A percentile compares a stretch with the other conserved stretches of the same genome.
Evolutionary conservation across 345 rosid species (phyloP).

Genomic region (Hibiscus trionum): DNA sequence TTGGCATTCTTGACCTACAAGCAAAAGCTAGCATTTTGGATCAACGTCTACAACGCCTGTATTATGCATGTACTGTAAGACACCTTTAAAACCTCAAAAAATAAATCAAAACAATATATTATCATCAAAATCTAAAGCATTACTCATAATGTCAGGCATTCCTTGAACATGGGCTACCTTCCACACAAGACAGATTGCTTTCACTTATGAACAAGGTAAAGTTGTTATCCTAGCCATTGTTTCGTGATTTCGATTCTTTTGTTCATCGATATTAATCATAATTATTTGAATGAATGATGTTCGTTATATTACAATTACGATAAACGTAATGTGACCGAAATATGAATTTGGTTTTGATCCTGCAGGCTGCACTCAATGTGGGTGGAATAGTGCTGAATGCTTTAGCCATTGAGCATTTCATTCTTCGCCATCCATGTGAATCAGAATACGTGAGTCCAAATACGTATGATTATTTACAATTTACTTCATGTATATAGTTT

Average conservation of each 20-base stretch:
- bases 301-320: background rate
- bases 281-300: background rate
- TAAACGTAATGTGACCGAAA: too few species aligned
- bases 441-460: conserved; percentile 46
- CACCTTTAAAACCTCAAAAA: conserved; percentile 1
- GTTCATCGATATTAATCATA: background rate
- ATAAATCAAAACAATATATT: background rate
- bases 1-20: conserved; percentile 67
- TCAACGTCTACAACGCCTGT: conserved; percentile 81
- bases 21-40: conserved; percentile 96
- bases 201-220: conserved; percentile 78
- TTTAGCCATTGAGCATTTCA: conserved; percentile 78
- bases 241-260: background rate
- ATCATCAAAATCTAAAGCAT: background rate
- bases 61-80: conserved; percentile 85
- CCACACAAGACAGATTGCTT: conserved; percentile 66
- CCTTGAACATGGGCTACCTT: conserved; percentile 81
- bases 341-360: background rate
- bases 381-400: conserved; percentile 91
- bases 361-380: conserved; percentile 69
- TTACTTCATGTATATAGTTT: background rate
- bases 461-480: background rate
- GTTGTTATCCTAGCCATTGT: background rate
- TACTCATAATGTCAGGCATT: conserved; percentile 49
- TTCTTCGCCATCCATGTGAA: conserved; percentile 76